These are phyloP conservation scores for Diplotaxis tenuifolia DNA, from an alignment of 345 rosid species.

Conservation along the genomic window DNA sequence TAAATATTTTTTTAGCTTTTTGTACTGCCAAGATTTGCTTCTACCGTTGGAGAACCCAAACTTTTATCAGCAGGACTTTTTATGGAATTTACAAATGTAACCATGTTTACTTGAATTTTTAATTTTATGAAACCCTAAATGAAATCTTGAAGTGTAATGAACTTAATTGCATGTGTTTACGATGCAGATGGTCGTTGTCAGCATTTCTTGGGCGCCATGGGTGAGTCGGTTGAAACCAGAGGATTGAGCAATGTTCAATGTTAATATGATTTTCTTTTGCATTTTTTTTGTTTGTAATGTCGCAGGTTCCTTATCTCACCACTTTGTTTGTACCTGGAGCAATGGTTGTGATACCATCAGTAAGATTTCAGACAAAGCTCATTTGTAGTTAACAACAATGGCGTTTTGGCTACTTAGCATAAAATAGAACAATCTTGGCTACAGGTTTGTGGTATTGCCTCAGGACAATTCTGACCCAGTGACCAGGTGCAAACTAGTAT, in stretches of 20 bases:
- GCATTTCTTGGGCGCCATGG: slow-evolving; percentile 84
- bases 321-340: slow-evolving; percentile 40
- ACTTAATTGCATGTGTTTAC: neutral
- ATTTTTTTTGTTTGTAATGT: neutral
- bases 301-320: slow-evolving; percentile 75
- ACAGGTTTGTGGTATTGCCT: slow-evolving; percentile 61
- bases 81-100: slow-evolving; percentile 45
- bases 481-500: slow-evolving; percentile 94
- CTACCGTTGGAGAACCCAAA: slow-evolving; percentile 55
- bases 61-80: slow-evolving; percentile 75
- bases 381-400: too few species aligned
- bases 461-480: slow-evolving; percentile 68
- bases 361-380: slow-evolving; percentile 35
- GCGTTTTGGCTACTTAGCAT: neutral
- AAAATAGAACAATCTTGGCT: neutral
- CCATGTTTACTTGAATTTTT: too few species aligned
- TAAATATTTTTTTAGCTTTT: slow-evolving; percentile 50
- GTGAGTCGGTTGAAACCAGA: slow-evolving; percentile 42
- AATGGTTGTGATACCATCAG: slow-evolving; percentile 57
- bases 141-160: neutral
- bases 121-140: neutral
- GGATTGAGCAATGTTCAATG: neutral
- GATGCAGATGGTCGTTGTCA: slow-evolving; percentile 62
- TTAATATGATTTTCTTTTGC: slow-evolving; percentile 6
- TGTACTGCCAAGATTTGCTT: slow-evolving; percentile 62